Conservation (phyloP, 2,329 filamentous ascomycete genomes). For the Lasiodiplodia sp. region DNA sequence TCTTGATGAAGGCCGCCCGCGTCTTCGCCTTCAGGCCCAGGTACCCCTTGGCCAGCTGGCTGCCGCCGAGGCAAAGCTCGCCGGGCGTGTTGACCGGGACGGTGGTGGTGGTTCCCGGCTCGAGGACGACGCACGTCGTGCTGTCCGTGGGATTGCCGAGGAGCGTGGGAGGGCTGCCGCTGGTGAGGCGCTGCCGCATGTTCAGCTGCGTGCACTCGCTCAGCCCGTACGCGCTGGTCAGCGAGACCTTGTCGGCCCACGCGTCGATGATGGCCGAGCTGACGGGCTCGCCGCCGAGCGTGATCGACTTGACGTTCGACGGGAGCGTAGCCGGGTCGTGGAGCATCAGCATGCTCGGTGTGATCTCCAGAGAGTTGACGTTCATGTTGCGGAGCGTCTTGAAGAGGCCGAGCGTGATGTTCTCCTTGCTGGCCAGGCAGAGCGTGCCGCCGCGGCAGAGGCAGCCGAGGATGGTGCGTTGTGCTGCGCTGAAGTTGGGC, state of each 20-base stretch:
- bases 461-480: constrained; percentile 34
- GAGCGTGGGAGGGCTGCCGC: background rate
- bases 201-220: constrained; percentile 41
- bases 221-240: constrained; percentile 51
- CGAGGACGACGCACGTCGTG: constrained; percentile 30
- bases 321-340: constrained; percentile 36
- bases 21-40: constrained; percentile 27
- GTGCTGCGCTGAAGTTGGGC: background rate
- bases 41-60: constrained; percentile 31
- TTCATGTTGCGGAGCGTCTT: constrained; percentile 60
- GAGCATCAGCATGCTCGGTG: constrained; percentile 49
- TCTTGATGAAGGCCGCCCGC: constrained; percentile 27
- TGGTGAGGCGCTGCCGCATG: background rate
- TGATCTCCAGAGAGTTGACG: constrained; percentile 57
- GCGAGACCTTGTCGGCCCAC: constrained; percentile 45
- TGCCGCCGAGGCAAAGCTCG: constrained; percentile 73
- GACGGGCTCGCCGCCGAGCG: constrained; percentile 44
- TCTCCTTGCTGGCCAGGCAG: constrained; percentile 63
- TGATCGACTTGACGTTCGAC: constrained; percentile 40
- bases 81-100: constrained; percentile 49
- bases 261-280: constrained; percentile 45
- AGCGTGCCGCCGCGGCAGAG: constrained; percentile 55
- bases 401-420: constrained; percentile 55
- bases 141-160: background rate
- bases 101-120: constrained; percentile 7